A percentile compares a stretch with the other conserved stretches of the same genome.
phyloP scores from a whole-genome alignment of 73 alveolate species.

The Uronychia binucleata region DNA sequence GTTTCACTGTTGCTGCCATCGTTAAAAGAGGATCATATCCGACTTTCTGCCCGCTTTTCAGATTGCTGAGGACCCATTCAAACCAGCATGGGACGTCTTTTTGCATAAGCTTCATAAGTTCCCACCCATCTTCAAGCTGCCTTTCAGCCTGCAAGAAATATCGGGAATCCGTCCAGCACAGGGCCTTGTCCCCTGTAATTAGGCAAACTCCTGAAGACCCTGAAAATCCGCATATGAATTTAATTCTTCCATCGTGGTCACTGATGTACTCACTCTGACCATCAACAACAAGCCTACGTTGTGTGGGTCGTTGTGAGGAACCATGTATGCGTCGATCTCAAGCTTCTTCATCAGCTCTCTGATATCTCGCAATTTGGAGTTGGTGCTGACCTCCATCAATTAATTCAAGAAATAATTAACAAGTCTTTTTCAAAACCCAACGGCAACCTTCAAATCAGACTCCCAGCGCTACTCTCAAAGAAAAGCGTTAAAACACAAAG shows the following conservation, averaged over 20 bases:
- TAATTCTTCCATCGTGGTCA: slow-evolving; percentile 88
- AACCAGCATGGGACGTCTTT: slow-evolving; percentile 59
- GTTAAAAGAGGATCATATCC: slow-evolving; percentile 69
- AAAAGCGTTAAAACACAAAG: too few relatives aligned
- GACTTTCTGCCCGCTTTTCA: slow-evolving; percentile 48
- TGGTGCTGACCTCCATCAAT: too few relatives aligned
- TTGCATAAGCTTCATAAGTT: slow-evolving; percentile 83
- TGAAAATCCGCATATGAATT: slow-evolving; percentile 88
- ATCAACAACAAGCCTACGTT: slow-evolving; percentile 54
- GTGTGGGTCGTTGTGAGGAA: slow-evolving; percentile 95
- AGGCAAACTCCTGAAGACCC: slow-evolving; percentile 93
- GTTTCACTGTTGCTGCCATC: slow-evolving; percentile 2
- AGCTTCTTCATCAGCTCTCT: slow-evolving; percentile 36
- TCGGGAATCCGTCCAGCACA: slow-evolving; percentile 98
- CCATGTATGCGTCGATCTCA: slow-evolving; percentile 67
- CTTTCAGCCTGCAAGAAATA: slow-evolving; percentile 94
- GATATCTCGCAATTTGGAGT: too few relatives aligned
- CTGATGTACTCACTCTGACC: slow-evolving; percentile 86
- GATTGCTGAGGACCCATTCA: slow-evolving; percentile 50
- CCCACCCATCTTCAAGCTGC: slow-evolving; percentile 97
- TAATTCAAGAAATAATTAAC: too few relatives aligned
- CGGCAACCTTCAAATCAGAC: too few relatives aligned
- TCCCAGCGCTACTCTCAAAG: too few relatives aligned
- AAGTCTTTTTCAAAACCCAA: too few relatives aligned
- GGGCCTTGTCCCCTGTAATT: slow-evolving; percentile 87